Conservation (phyloP, 495 filamentous ascomycete species). For the Hypoxylon cercidicola region DNA sequence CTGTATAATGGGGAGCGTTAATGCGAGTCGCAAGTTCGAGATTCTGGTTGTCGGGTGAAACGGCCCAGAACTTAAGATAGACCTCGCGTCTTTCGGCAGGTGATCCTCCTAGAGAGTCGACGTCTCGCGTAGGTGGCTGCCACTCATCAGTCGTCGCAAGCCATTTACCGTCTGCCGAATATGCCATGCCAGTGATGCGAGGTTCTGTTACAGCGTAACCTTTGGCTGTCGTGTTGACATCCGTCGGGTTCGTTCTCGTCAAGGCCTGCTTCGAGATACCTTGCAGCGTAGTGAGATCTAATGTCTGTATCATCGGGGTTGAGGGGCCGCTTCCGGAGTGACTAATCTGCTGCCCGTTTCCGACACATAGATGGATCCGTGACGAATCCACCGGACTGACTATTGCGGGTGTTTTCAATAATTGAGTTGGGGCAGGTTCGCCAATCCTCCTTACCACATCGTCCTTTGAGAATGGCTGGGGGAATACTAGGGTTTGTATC, state of each 20-base stretch:
- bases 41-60: slow-evolving; percentile 66
- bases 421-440: slow-evolving; percentile 20
- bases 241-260: slow-evolving; percentile 86
- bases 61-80: slow-evolving; percentile 91
- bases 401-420: slow-evolving; percentile 47
- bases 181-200: slow-evolving; percentile 73
- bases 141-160: slow-evolving; percentile 92
- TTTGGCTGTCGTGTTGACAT: slow-evolving; percentile 76
- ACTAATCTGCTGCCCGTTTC: slow-evolving; percentile 57
- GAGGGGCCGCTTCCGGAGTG: slow-evolving; percentile 51
- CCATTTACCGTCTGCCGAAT: slow-evolving; percentile 86
- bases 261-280: slow-evolving; percentile 86
- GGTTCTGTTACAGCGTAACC: slow-evolving; percentile 75
- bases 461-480: slow-evolving; percentile 54
- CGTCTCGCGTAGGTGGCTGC: slow-evolving; percentile 74
- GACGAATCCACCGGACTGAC: slow-evolving; percentile 53
- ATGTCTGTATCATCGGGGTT: slow-evolving; percentile 73
- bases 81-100: slow-evolving; percentile 71
- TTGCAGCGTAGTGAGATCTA: slow-evolving; percentile 76
- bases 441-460: slow-evolving; percentile 51
- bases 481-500: slow-evolving; percentile 71
- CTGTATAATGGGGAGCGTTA: slow-evolving; percentile 77
- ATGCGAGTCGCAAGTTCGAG: slow-evolving; percentile 85
- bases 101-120: slow-evolving; percentile 58
- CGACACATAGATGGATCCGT: slow-evolving; percentile 58